These are phyloP conservation scores for Pelargonium cotyledonis DNA, from an alignment of 441 rosid genomes.

Conservation along the genomic window DNA sequence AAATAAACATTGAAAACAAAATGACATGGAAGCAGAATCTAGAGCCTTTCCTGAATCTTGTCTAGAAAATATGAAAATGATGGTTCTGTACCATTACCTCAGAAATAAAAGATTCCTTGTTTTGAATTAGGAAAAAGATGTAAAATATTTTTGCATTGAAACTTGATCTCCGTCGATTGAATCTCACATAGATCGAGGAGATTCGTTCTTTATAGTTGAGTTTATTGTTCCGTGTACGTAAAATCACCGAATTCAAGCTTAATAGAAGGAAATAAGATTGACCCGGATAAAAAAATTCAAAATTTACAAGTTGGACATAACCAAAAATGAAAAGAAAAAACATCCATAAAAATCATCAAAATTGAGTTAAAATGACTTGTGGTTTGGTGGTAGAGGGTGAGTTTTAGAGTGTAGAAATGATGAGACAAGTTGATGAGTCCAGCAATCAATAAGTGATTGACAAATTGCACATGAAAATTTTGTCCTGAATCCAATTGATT, in stretches of 20 bases:
- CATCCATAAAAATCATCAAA: too few species aligned
- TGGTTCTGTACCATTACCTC: not conserved
- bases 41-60: slow-evolving; percentile 3
- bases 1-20: not conserved
- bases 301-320: too few species aligned
- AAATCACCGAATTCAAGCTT: too few species aligned
- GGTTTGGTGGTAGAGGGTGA: not conserved
- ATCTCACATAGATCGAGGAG: too few species aligned
- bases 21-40: not conserved
- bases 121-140: not conserved
- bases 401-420: not conserved
- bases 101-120: not conserved
- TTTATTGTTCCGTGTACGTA: too few species aligned
- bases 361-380: not conserved
- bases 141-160: not conserved
- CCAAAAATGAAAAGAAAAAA: too few species aligned
- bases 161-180: not conserved
- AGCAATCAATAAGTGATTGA: not conserved
- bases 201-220: too few species aligned
- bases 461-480: too few species aligned
- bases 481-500: not conserved
- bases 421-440: too few species aligned
- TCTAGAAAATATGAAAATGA: not conserved
- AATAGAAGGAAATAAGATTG: not conserved
- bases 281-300: not conserved